Evolutionary conservation across 208 protist genomes (phyloP), one percentile per base, ranked within the genome.

Genomic region (Crithidia expoeki): DNA sequence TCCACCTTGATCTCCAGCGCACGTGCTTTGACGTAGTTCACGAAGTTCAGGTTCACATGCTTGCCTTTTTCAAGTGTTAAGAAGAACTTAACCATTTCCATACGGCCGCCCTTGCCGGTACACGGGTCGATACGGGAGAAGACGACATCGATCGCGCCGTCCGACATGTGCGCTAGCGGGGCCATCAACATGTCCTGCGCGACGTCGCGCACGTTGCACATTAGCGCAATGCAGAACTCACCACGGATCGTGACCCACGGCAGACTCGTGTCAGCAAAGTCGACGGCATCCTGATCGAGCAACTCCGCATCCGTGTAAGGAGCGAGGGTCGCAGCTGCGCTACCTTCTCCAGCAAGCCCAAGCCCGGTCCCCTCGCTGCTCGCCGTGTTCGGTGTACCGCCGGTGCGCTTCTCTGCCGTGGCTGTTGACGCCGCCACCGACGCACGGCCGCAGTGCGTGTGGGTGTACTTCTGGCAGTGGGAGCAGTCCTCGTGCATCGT

Each of bases 111-210:
- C 12, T 59, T 28, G 25, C 66, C 75, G 32, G 52, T 79, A 28
- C 40, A 68, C 2, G 58, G 76, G 38, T 85, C 74, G 32, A 71
- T 74, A 30, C 85, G 79, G 68, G 33, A 76, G 74, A 84, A 96
- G 40, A 91, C 81, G 27, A 94, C 25, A 66, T 96, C 91, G 52
- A 96, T 92, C 25, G 88, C 72, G 27, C 88, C 88, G 65, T 96
- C 91, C 38, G 74, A 84, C 64, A 94, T 52, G 60, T 96, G 91
- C 4, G 82, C 74, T 17, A 90, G 21, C 10, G 91, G 91, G 10
- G 91, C 85, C 79, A 96, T 90, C 52, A 81, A 60, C 76, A 90
- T 85, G 61, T 96, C 85, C 80, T 88, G 88, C 25, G 88, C 77
- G 1, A 88, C 78, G 51, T 96, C 73, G 2, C 79, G 79, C 33